phyloP scores from a whole-genome alignment of 2,329 filamentous ascomycete genomes.

The Ophiocordyceps robertsii region DNA sequence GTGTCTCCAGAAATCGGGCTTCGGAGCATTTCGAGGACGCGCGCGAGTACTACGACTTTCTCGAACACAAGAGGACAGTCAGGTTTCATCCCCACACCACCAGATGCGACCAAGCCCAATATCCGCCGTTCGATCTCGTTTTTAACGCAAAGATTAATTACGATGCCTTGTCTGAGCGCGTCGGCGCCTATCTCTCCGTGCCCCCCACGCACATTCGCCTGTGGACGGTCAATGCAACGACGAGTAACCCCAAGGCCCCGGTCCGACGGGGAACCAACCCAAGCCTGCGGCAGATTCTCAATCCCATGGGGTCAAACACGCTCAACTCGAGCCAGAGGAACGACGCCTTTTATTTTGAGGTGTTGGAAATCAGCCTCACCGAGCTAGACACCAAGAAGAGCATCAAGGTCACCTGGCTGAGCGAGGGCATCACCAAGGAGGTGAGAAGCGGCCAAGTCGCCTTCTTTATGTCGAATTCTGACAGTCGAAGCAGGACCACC shows the following conservation, averaged over 20 bases:
- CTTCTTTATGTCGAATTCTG: not conserved
- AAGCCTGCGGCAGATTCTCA: constrained; percentile 68
- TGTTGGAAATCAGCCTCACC: constrained; percentile 84
- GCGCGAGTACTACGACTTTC: constrained; percentile 82
- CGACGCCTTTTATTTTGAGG: constrained; percentile 81
- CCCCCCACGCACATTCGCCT: constrained; percentile 84
- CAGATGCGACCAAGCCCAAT: constrained; percentile 40
- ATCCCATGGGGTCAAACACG: constrained; percentile 54
- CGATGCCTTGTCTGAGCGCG: constrained; percentile 71
- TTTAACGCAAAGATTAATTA: constrained; percentile 85
- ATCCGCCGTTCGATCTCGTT: constrained; percentile 58
- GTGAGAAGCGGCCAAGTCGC: constrained; percentile 29
- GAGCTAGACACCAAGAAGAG: constrained; percentile 89
- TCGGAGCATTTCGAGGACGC: constrained; percentile 55
- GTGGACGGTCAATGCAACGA: constrained; percentile 67
- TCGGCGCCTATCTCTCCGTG: constrained; percentile 63
- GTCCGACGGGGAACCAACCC: constrained; percentile 61
- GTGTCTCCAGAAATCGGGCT: constrained; percentile 6
- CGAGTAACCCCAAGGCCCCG: constrained; percentile 61
- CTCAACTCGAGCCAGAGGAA: constrained; percentile 55
- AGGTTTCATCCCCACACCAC: constrained; percentile 59
- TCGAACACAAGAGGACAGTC: constrained; percentile 70
- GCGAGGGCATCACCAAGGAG: constrained; percentile 85
- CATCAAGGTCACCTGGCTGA: constrained; percentile 71
- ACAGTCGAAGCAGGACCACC: constrained; percentile 42